Percentiles rank a stretch among this genome's conserved stretches.
phyloP scores from a whole-genome alignment of 2,329 filamentous ascomycete genomes.

The Pseudocercospora vitis region DNA sequence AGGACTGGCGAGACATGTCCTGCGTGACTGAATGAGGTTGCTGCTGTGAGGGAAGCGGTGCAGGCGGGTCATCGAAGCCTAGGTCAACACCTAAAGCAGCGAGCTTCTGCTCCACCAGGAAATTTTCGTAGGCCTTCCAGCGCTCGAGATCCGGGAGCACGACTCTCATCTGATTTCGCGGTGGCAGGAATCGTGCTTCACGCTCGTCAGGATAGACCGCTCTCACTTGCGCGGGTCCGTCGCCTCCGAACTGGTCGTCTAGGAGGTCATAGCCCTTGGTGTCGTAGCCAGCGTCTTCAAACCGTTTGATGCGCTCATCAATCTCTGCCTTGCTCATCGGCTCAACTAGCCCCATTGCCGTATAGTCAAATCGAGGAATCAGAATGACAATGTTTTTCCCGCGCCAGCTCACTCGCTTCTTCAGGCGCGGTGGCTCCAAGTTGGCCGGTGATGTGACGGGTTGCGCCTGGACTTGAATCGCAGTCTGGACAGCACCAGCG shows the following conservation, averaged over 20 bases:
- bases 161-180: slow-evolving; percentile 57
- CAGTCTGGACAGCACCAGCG: not conserved
- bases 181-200: slow-evolving; percentile 24
- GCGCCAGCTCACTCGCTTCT: slow-evolving; percentile 48
- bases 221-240: slow-evolving; percentile 58
- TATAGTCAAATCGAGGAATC: slow-evolving; percentile 46
- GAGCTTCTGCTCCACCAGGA: slow-evolving; percentile 86
- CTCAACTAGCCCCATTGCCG: slow-evolving; percentile 43
- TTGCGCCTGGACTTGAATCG: not conserved
- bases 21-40: slow-evolving; percentile 15
- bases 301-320: slow-evolving; percentile 62
- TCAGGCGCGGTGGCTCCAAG: slow-evolving; percentile 40
- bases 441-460: slow-evolving; percentile 17
- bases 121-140: slow-evolving; percentile 78
- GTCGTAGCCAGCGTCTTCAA: slow-evolving; percentile 69
- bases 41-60: slow-evolving; percentile 10
- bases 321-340: slow-evolving; percentile 55
- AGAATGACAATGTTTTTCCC: slow-evolving; percentile 49
- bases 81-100: slow-evolving; percentile 84
- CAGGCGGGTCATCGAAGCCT: slow-evolving; percentile 63
- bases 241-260: slow-evolving; percentile 37
- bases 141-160: slow-evolving; percentile 69
- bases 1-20: slow-evolving; percentile 69
- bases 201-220: slow-evolving; percentile 65
- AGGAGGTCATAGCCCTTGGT: slow-evolving; percentile 66